Percentiles rank a stretch among this genome's conserved stretches.
phyloP scores from a whole-genome alignment of 2,329 filamentous ascomycete species.

The Mycosphaerella sp. region DNA sequence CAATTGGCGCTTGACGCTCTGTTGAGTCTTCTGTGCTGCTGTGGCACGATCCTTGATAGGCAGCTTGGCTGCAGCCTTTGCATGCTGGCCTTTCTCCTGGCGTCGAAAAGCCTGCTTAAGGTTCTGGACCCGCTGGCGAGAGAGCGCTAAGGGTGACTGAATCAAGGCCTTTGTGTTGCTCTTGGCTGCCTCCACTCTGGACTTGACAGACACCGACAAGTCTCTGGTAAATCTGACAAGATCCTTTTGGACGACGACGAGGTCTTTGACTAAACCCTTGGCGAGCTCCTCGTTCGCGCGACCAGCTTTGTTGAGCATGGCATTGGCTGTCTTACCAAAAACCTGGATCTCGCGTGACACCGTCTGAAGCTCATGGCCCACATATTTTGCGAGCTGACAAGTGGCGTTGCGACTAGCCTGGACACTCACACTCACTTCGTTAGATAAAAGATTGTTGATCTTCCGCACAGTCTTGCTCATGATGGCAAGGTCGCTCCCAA shows the following conservation, averaged over 20 bases:
- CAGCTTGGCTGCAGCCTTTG: background rate
- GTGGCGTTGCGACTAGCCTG: conserved; percentile 29
- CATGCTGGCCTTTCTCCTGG: background rate
- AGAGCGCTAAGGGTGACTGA: conserved; percentile 10
- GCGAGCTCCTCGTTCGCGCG: conserved; percentile 16
- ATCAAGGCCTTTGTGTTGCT: conserved; percentile 14
- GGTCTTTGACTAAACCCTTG: conserved; percentile 13
- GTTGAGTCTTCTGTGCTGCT: background rate
- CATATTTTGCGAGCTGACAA: conserved; percentile 23
- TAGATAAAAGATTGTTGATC: conserved; percentile 19
- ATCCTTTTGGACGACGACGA: conserved; percentile 16
- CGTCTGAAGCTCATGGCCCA: conserved; percentile 21
- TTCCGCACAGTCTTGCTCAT: conserved; percentile 22
- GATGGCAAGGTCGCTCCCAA: conserved; percentile 27
- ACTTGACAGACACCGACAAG: conserved; percentile 16
- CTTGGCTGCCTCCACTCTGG: conserved; percentile 13
- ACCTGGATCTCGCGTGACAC: conserved; percentile 21
- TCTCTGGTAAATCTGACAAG: conserved; percentile 18
- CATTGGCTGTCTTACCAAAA: conserved; percentile 21
- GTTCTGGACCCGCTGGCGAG: conserved; percentile 13
- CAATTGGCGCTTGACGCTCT: background rate
- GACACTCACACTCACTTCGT: conserved; percentile 23
- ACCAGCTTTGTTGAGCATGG: conserved; percentile 15
- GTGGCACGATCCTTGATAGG: background rate
- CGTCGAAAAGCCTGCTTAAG: conserved; percentile 13